Base-by-base conservation (phyloP, 805 yeast genomes). In the Priceomyces medius region DNA sequence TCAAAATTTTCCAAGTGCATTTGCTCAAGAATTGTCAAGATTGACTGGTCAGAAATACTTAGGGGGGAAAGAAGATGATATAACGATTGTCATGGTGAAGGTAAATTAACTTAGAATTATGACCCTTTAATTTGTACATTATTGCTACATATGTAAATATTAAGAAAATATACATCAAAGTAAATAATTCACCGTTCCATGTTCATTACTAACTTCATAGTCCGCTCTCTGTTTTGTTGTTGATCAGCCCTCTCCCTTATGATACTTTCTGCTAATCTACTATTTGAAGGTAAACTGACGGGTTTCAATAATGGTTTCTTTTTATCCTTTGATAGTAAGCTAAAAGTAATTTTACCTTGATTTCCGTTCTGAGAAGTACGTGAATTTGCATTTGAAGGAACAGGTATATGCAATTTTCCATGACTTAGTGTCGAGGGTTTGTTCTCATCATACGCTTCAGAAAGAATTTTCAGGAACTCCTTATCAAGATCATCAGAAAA, bases 41-140 rank as follows among this genome's bases (percentile, higher is more conserved):
- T 58, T 83, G 38, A 78, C 88, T 1, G 85, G 85, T 3, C 84
- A 81, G 54, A 68, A 73, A 32, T 85, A 86, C 56, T 71, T 80
- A 44, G 98, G 99, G 24, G 99, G 99, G 10, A 91, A 91, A 66
- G 95, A 89, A 35, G 99, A 91, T 64, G 99, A 91, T 63, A 85
- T 93, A 28, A 88, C 98, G 1, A 79, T 85, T 13, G 84, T 90
- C 1, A 73, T 87, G 54, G 81, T 88, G 33, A 76, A 79, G 54
- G 88, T 86, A 23, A 68, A 54, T 33, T 57, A 49, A 42, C 55
- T 35, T 57, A 48, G 18, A 24, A 14, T 14, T 31, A 31, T 19
- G 19, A 7, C 14, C 12, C n/a, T 21, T 9, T 35, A 24, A 21
- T 21, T 24, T 20, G 39, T 41, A 37, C 3, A 26, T 7, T 26